Evolutionary conservation across 106 monocot genomes (phyloP).

Genomic region (Triglochin maritima): DNA sequence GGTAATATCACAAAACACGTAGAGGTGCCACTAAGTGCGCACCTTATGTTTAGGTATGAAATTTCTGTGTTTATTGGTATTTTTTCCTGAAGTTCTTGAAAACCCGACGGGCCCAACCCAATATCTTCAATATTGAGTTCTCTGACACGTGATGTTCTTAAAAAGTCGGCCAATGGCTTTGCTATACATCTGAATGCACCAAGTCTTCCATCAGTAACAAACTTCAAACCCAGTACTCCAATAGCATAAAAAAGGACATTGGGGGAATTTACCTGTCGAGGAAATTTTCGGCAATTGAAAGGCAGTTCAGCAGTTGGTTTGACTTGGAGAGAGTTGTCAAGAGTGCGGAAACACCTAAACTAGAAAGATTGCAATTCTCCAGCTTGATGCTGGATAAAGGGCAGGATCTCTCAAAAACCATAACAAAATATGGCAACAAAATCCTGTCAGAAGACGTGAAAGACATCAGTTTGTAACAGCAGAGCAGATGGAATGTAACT

Average conservation of each 20-base stretch:
- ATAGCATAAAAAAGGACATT: not conserved
- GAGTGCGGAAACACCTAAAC: slow-evolving; percentile 43
- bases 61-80: slow-evolving; percentile 34
- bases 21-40: not conserved
- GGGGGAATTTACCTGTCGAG: slow-evolving; percentile 52
- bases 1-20: not conserved
- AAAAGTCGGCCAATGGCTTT: slow-evolving; percentile 40
- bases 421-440: slow-evolving; percentile 60
- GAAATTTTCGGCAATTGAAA: slow-evolving; percentile 75
- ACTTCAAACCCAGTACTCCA: slow-evolving; percentile 2
- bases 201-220: not conserved
- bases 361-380: slow-evolving; percentile 62
- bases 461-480: not conserved
- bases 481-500: not conserved
- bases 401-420: slow-evolving; percentile 20
- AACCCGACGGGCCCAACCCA: slow-evolving; percentile 62
- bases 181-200: slow-evolving; percentile 55
- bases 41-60: slow-evolving; percentile 74
- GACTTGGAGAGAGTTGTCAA: slow-evolving; percentile 25
- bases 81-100: slow-evolving; percentile 50
- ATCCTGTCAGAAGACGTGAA: slow-evolving; percentile 33
- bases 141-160: slow-evolving; percentile 36
- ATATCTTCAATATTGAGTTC: slow-evolving; percentile 76
- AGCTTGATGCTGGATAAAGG: slow-evolving; percentile 49
- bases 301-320: slow-evolving; percentile 37